Base-by-base conservation (phyloP, 179 eudicot species). In the Gypsophila paniculata region DNA sequence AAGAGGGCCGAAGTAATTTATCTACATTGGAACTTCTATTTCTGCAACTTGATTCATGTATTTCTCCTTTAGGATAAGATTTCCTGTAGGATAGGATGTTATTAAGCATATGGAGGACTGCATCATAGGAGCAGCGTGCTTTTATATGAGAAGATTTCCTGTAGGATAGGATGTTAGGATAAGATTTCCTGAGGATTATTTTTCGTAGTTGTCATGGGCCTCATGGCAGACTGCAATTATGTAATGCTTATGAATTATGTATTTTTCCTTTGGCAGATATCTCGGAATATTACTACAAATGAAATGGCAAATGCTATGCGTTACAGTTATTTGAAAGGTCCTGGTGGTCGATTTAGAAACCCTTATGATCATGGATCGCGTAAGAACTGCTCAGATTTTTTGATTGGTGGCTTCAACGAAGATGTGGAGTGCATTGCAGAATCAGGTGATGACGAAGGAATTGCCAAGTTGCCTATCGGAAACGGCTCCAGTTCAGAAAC, bases 261-360 rank as follows among this genome's bases (percentile, higher is more conserved):
- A 44, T 62, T 39, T 60, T 74, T 29, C 64, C 42, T 22, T 54
- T 26, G 65, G 73, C 90, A 95, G 99, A 93, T 95, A 71, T 89
- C 97, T 22, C 97, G 90, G 25, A 95, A 92, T 74, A 92, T 92
- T 49, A 95, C 99, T 3, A 95, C 97, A 63, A 95, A 95, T 66
- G 99, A 95, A 80, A 81, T 95, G 88, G 88, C 93, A 71, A 95
- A 95, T 78, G 82, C 75, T 62, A 81, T 88, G 98, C 89, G 97
- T 26, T 95, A 95, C 83, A 90, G 81, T 82, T 95, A 95, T 84
- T 85, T 95, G 17, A 81, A 83, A 85, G 96, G 98, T 48, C 80
- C 93, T 13, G 86, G 82, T 76, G 99, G 99, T 62, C 86, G 86
- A 46, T 95, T 95, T 62, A 83, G 87, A 66, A 95, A 95, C 54